A percentile compares a stretch with the other conserved stretches of the same genome.
Conservation (phyloP, 2,329 filamentous ascomycete genomes). For the Talaromyces piceae region DNA sequence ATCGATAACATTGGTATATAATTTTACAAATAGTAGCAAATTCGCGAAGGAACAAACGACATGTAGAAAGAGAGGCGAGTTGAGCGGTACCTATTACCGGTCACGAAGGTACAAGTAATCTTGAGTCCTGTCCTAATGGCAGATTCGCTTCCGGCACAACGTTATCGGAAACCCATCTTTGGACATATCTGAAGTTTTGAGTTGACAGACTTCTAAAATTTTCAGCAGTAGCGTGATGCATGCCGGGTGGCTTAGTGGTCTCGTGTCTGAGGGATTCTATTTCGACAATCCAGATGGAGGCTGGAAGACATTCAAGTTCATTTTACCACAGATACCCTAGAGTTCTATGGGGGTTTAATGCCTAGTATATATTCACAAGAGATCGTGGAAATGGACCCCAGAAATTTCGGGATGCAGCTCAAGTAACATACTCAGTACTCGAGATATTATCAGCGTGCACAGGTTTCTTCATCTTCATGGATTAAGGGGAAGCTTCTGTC, state of each 20-base stretch:
- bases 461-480: too few species aligned
- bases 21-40: too few species aligned
- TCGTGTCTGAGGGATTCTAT: slow-evolving; percentile 44
- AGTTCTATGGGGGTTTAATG: too few species aligned
- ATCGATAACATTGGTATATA: too few species aligned
- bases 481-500: too few species aligned
- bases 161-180: slow-evolving; percentile 32
- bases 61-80: slow-evolving; percentile 36
- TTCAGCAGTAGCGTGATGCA: slow-evolving; percentile 32
- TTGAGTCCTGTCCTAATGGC: slow-evolving; percentile 28
- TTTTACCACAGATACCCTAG: too few species aligned
- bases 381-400: too few species aligned
- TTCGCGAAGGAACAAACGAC: slow-evolving; percentile 28
- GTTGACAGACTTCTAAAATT: slow-evolving; percentile 36
- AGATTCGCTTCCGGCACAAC: slow-evolving; percentile 25
- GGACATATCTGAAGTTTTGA: slow-evolving; percentile 28
- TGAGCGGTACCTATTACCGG: slow-evolving; percentile 26
- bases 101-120: slow-evolving; percentile 38
- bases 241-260: slow-evolving; percentile 36
- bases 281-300: slow-evolving; percentile 39
- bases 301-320: too few species aligned
- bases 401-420: too few species aligned
- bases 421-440: too few species aligned
- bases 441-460: too few species aligned
- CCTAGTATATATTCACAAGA: too few species aligned